phyloP scores from a whole-genome alignment of 2,329 filamentous ascomycete species.

The Verticillium nonalfalfae region DNA sequence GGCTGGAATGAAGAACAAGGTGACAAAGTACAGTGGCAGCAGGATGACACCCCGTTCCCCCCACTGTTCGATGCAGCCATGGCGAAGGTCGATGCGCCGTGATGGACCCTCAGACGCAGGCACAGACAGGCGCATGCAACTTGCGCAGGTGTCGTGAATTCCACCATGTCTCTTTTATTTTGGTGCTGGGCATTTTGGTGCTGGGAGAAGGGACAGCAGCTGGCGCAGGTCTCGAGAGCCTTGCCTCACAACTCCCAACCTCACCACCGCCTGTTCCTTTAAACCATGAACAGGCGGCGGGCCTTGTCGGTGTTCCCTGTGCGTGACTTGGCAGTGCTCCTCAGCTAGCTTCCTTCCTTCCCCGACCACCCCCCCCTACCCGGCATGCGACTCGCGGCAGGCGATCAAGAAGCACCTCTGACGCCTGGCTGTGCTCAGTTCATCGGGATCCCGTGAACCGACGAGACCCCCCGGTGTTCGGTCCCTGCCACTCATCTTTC shows the following conservation, averaged over 20 bases:
- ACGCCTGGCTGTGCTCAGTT: not conserved
- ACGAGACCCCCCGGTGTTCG: not conserved
- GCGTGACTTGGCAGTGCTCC: not conserved
- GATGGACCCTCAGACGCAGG: not conserved
- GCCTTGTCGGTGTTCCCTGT: not conserved
- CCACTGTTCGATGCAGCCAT: not conserved
- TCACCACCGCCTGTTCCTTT: not conserved
- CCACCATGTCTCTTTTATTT: not conserved
- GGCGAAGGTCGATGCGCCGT: not conserved
- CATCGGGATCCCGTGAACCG: not conserved
- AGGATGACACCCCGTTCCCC: not conserved
- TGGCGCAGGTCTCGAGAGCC: not conserved
- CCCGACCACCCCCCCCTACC: not conserved
- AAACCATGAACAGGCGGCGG: not conserved
- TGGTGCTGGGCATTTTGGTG: no score
- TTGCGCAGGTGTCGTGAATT: not conserved
- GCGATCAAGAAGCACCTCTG: not conserved
- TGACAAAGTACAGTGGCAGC: not conserved
- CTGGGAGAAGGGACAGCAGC: not conserved
- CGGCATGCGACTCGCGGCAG: not conserved
- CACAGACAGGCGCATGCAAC: not conserved
- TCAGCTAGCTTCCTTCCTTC: not conserved
- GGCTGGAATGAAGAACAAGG: not conserved
- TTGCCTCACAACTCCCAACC: not conserved
- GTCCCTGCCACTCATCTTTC: not conserved